phyloP scores from a whole-genome alignment of 169 alveolate genomes.

The Babesia ovis region DNA sequence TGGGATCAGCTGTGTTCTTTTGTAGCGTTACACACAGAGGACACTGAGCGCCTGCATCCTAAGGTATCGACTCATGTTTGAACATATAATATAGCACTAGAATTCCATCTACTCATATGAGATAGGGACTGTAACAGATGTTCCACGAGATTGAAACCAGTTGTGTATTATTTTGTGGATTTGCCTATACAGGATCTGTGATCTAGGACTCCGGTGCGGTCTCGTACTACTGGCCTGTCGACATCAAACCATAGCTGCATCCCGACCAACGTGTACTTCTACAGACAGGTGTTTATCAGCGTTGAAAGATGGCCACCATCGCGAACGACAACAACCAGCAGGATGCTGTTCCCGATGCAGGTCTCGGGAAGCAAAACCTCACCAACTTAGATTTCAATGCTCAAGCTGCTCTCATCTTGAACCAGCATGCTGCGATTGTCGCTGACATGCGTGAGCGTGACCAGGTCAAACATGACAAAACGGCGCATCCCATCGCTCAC shows the following conservation, averaged over 20 bases:
- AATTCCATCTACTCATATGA: too few relatives aligned
- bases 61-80: too few relatives aligned
- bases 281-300: not conserved
- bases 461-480: conserved; percentile 45
- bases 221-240: not conserved
- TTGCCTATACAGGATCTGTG: not conserved
- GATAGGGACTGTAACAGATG: too few relatives aligned
- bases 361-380: conserved; percentile 34
- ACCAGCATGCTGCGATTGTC: conserved; percentile 46
- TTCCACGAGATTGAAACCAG: too few relatives aligned
- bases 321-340: not conserved
- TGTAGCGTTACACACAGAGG: not conserved
- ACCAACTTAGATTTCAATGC: conserved; percentile 63
- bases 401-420: conserved; percentile 31
- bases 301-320: not conserved
- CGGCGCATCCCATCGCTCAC: conserved; percentile 57
- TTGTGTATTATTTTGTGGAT: too few relatives aligned
- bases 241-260: not conserved
- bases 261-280: not conserved
- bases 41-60: not conserved
- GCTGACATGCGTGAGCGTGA: conserved; percentile 54
- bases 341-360: conserved; percentile 9
- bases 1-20: not conserved
- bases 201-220: conserved; percentile 1
- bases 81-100: too few relatives aligned